Conservation (phyloP, 73 alveolate genomes). For the Paramecium biaurelia region DNA sequence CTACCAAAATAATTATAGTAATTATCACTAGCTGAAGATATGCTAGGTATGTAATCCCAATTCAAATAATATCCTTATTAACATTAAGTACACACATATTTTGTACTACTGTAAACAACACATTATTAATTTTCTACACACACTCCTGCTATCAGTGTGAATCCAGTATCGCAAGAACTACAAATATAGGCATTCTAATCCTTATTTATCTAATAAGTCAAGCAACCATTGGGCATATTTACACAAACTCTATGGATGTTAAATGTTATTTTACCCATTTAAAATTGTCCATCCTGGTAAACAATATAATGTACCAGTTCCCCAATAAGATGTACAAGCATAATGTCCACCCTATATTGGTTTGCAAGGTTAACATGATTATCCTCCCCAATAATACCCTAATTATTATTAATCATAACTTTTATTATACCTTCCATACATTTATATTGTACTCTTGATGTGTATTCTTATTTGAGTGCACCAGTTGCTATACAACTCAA, state of each 20-base stretch:
- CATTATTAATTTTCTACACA: background rate
- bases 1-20: background rate
- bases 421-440: background rate
- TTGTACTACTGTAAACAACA: background rate
- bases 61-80: background rate
- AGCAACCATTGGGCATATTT: background rate
- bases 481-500: background rate
- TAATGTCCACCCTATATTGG: background rate
- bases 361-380: background rate
- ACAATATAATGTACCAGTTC: background rate
- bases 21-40: background rate
- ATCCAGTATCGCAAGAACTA: background rate
- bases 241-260: background rate
- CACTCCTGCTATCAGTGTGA: background rate
- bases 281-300: background rate
- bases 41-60: background rate
- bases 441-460: background rate
- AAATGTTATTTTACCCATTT: background rate
- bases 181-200: background rate
- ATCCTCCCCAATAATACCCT: slow-evolving; percentile 1
- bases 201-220: background rate
- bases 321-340: background rate
- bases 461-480: background rate
- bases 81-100: slow-evolving; percentile 1
- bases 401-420: background rate